Evolutionary conservation across 768 basidiomycete genomes (phyloP), one percentile per base, ranked within the genome.

Genomic region (Trametes gibbosa): DNA sequence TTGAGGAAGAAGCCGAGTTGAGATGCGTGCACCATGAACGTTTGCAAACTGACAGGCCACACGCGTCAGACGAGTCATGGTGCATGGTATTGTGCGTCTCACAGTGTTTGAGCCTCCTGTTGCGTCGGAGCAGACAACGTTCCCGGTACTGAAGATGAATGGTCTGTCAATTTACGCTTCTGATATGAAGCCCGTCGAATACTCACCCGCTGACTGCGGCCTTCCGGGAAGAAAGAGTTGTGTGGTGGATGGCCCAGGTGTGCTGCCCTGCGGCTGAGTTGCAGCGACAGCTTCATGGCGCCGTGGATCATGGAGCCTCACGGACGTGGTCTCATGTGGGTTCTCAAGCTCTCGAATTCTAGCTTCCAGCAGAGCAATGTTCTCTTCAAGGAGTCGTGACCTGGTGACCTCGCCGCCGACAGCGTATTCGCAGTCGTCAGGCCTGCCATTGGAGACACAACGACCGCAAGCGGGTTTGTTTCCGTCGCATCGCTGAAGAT

Each of bases 1-100:
- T 84, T 71, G 55, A 92, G 80, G 70, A 90, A 91, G 66, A 90
- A 84, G 5, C 86, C 86, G 57, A 89, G 78, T 63, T 84, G 79
- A 35, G 75, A 68, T 0, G 81, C 77, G 63, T 88, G 78, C 16
- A 80, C 81, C 12, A 84, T 68, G 66, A 92, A 85, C 25, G 74
- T 74, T 65, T 85, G 81, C 3, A 87, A 68, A 37, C 87, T 89
- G 41, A 37, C n/a, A n/a, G 3, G 16, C 21, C 3, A 24, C 39
- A 17, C 8, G 9, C 14, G 42, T 51, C 43, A 46, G 37, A 10
- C 17, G 47, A 0, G 23, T 6, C 1, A 39, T 4, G 14, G 24
- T 48, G 17, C 12, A 10, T 24, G 9, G 8, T 1, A 25, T 37
- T 45, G 24, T 12, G 41, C 19, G 5, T 46, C 65, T 57, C 19